Evolutionary conservation across 805 yeast genomes (phyloP), one percentile per base, ranked within the genome.

Genomic region (Teunomyces cretensis): DNA sequence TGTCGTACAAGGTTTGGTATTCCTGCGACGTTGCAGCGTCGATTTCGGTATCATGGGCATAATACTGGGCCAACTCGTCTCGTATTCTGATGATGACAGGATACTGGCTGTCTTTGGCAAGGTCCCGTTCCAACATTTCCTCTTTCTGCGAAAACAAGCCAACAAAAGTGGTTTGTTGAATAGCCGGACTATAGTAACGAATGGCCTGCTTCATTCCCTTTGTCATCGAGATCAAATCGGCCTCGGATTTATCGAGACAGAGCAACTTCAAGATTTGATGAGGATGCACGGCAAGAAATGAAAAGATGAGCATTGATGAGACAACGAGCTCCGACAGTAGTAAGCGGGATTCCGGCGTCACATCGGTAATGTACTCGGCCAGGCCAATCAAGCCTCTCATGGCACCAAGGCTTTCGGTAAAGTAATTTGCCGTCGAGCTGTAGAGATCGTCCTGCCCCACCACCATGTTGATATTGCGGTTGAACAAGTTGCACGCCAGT

Each of bases 211-310:
- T 19, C 22, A 61, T 48, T 2, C 65, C 62, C 19, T 22, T 36
- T 14, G 57, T 35, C 9, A 60, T 49, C 6, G 58, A 53, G 11
- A 64, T 27, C 16, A 62, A 49, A 43, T 63, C 67, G 2, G 57
- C 33, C 9, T 54, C 53, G 8, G 41, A 40, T 2, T 38, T 36
- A 14, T 58, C 60, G 33, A 57, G 59, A n/a, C 53, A 52, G 0
- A 68, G 52, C 27, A 69, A 47, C 8, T 71, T 70, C 14, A 60
- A 43, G 9, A 64, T 44, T 16, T 50, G 50, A 39, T 60, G 62
- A 2, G 70, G 68, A 46, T 67, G 70, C 4, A 68, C 44, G 6
- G 64, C 67, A 9, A 66, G 42, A 37, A 54, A 68, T 7, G 68
- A 55, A 46, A 53, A 64, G 12, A 64, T 49, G 9, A 64, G 36